Percentiles rank a stretch among this genome's conserved stretches.
Conservation (phyloP, 768 basidiomycete genomes). For the Roridomyces roridus region DNA sequence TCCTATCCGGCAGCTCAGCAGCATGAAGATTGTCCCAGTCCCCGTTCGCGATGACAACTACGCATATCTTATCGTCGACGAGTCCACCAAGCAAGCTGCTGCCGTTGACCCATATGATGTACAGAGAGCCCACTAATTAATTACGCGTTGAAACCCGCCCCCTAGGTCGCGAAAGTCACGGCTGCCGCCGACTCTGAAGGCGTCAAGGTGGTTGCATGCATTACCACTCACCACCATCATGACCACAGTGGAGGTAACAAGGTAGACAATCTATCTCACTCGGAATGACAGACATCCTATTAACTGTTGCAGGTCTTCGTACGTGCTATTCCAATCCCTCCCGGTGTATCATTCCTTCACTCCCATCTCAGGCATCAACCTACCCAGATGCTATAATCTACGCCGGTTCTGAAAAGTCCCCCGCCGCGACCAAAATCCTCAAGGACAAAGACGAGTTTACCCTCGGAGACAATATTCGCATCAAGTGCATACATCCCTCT, state of each 20-base stretch:
- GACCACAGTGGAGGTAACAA: constrained; percentile 92
- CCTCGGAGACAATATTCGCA: constrained; percentile 65
- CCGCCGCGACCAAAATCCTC: constrained; percentile 73
- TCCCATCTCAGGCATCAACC: constrained; percentile 40
- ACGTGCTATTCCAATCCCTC: constrained; percentile 29
- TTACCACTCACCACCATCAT: constrained; percentile 93
- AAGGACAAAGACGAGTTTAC: constrained; percentile 83
- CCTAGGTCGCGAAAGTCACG: constrained; percentile 71
- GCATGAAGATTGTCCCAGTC: constrained; percentile 80
- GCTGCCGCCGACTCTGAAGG: constrained; percentile 65
- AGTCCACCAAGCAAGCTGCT: constrained; percentile 68
- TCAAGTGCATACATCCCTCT: too few species aligned
- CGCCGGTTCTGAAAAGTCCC: constrained; percentile 78
- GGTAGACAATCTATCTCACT: constrained; percentile 41
- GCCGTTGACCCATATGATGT: constrained; percentile 81
- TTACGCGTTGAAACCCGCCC: constrained; percentile 82
- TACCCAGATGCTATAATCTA: constrained; percentile 67
- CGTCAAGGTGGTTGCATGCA: constrained; percentile 69
- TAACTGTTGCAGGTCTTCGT: constrained; percentile 54
- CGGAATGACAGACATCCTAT: constrained; percentile 5
- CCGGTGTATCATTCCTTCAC: background rate
- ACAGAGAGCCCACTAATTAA: too few species aligned
- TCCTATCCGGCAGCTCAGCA: too few species aligned
- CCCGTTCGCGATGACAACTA: constrained; percentile 87
- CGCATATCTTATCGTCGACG: constrained; percentile 82